phyloP scores from a whole-genome alignment of 1,284 basidiomycete genomes.

The Stygiomarasmius scandens region DNA sequence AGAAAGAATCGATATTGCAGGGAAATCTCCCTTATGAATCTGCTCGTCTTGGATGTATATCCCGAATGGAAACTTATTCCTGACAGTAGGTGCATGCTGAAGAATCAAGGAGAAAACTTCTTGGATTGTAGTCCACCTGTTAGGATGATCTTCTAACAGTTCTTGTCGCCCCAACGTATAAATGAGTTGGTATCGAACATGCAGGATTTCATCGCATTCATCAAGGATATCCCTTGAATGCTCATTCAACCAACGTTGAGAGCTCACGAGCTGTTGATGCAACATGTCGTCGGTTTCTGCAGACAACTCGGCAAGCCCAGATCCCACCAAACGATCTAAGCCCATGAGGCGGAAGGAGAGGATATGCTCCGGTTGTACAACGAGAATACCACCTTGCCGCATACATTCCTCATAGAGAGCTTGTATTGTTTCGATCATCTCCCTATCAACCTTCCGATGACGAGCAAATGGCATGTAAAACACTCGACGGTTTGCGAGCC shows the following conservation, averaged over 20 bases:
- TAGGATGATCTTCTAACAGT: conserved; percentile 42
- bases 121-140: conserved; percentile 41
- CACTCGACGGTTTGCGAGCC: conserved; percentile 46
- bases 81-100: conserved; percentile 7
- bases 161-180: conserved; percentile 39
- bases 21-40: conserved; percentile 27
- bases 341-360: conserved; percentile 51
- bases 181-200: conserved; percentile 30
- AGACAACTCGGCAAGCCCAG: conserved; percentile 33
- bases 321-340: conserved; percentile 34
- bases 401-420: conserved; percentile 41
- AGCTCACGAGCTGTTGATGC: conserved; percentile 7
- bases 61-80: conserved; percentile 16
- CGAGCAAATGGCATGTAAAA: conserved; percentile 54
- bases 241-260: conserved; percentile 7
- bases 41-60: conserved; percentile 22
- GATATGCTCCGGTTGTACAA: too few relatives aligned
- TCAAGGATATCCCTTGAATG: conserved; percentile 16
- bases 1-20: conserved; percentile 36
- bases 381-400: conserved; percentile 40
- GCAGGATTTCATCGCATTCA: conserved; percentile 19
- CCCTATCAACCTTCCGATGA: conserved; percentile 26
- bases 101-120: conserved; percentile 5
- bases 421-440: conserved; percentile 26
- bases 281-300: conserved; percentile 3